A percentile compares a stretch with the other conserved stretches of the same genome.
These are phyloP conservation scores for Cetradonia linearis DNA, from an alignment of 495 filamentous ascomycete genomes.

Conservation along the genomic window DNA sequence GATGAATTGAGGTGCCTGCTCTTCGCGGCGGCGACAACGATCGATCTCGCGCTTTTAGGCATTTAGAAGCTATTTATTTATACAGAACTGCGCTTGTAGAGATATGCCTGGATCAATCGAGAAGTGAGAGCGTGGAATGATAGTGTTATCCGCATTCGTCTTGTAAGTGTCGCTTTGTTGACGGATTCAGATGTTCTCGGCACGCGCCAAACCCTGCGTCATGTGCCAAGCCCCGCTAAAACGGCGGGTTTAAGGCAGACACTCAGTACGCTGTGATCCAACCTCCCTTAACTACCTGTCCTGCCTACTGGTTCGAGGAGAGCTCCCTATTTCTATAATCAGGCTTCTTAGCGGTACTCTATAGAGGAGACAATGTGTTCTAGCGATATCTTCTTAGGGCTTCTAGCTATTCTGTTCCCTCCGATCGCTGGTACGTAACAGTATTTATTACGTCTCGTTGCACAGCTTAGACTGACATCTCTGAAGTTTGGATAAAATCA, in stretches of 20 bases:
- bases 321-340: background rate
- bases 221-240: constrained; percentile 6
- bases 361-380: constrained; percentile 39
- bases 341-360: background rate
- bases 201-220: constrained; percentile 1
- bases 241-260: constrained; percentile 11
- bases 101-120: background rate
- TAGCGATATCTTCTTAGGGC: constrained; percentile 73
- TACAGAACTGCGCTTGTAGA: background rate
- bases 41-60: constrained; percentile 11
- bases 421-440: constrained; percentile 69
- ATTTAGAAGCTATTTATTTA: constrained; percentile 9
- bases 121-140: background rate
- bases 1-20: constrained; percentile 10
- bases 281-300: background rate
- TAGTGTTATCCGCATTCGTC: background rate
- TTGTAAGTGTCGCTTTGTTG: constrained; percentile 1
- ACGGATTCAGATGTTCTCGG: background rate
- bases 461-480: constrained; percentile 19
- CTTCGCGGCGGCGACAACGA: constrained; percentile 10
- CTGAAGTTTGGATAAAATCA: constrained; percentile 84
- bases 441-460: constrained; percentile 15
- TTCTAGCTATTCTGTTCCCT: constrained; percentile 87
- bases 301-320: background rate
- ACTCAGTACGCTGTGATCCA: too few species aligned